Conservation (phyloP, 2,329 filamentous ascomycete genomes). For the Pseudogymnoascus sp. region DNA sequence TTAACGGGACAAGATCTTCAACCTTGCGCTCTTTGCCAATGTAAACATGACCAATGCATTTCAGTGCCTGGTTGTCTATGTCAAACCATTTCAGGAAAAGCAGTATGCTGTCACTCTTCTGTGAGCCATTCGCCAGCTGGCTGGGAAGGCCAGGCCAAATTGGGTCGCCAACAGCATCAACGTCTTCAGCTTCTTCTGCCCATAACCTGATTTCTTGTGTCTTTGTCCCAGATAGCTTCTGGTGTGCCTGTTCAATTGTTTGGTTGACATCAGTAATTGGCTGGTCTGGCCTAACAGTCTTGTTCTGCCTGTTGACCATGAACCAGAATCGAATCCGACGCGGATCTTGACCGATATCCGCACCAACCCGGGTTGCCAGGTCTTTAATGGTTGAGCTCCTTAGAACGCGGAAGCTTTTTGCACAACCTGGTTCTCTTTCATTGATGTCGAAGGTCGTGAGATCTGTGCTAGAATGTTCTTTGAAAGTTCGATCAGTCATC, state of each 20-base stretch:
- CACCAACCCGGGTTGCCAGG: constrained; percentile 60
- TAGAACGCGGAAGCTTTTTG: constrained; percentile 63
- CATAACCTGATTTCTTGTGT: constrained; percentile 67
- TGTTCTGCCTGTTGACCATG: constrained; percentile 98
- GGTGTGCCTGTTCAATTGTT: constrained; percentile 66
- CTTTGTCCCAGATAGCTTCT: constrained; percentile 58
- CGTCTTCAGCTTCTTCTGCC: constrained; percentile 68
- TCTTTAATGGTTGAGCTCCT: constrained; percentile 69
- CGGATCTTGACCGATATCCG: constrained; percentile 59
- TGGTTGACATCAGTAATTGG: constrained; percentile 70
- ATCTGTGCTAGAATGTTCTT: constrained; percentile 74
- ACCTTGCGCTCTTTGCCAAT: constrained; percentile 83
- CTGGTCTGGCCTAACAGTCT: constrained; percentile 84
- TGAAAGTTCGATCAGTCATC: constrained; percentile 74
- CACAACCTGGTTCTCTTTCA: constrained; percentile 53
- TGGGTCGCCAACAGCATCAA: constrained; percentile 57
- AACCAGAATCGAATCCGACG: constrained; percentile 77
- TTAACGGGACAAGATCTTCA: constrained; percentile 68
- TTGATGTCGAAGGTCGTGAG: constrained; percentile 60
- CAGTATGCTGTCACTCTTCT: constrained; percentile 59
- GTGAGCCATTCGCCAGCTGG: constrained; percentile 45
- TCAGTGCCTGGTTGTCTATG: constrained; percentile 61
- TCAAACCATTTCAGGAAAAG: constrained; percentile 94
- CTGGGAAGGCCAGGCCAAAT: constrained; percentile 60
- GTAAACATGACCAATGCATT: constrained; percentile 75